Conservation (phyloP, 495 filamentous ascomycete genomes). For the Penicillium malachiteum region DNA sequence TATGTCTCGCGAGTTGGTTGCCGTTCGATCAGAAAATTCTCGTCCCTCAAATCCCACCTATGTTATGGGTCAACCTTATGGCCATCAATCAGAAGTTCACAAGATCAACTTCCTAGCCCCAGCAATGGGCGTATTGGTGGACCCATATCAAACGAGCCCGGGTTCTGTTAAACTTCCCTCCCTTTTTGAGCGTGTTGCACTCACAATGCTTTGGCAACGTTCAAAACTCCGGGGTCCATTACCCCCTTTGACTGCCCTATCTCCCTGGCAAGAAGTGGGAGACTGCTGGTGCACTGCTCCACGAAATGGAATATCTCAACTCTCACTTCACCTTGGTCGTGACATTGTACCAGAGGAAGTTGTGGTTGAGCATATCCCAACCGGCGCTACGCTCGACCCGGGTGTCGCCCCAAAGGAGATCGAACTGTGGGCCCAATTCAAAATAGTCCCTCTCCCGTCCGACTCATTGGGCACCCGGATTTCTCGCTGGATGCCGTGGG, state of each 20-base stretch:
- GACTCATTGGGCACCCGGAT: not conserved
- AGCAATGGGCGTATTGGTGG: constrained; percentile 34
- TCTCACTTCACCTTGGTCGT: constrained; percentile 34
- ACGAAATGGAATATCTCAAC: constrained; percentile 38
- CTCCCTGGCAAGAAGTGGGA: constrained; percentile 43
- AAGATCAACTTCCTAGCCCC: constrained; percentile 41
- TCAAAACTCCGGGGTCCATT: not conserved
- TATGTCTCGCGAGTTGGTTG: constrained; percentile 34
- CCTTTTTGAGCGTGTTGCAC: not conserved
- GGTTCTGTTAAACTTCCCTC: not conserved
- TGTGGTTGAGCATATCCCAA: constrained; percentile 47
- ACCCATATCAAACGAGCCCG: constrained; percentile 29
- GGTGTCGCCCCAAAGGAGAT: constrained; percentile 43
- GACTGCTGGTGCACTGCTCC: constrained; percentile 49
- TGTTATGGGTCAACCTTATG: not conserved
- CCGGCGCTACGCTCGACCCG: constrained; percentile 29
- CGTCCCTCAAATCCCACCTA: constrained; percentile 21
- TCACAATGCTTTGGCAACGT: not conserved
- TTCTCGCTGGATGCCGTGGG: not conserved
- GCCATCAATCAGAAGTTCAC: constrained; percentile 10
- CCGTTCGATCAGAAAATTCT: constrained; percentile 23
- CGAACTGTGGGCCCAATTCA: constrained; percentile 47
- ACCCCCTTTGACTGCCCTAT: constrained; percentile 32
- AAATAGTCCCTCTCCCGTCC: constrained; percentile 12
- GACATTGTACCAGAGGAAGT: constrained; percentile 47